Evolutionary conservation across 108 stramenopile genomes (phyloP).

Genomic region (Nitzschia sp.): DNA sequence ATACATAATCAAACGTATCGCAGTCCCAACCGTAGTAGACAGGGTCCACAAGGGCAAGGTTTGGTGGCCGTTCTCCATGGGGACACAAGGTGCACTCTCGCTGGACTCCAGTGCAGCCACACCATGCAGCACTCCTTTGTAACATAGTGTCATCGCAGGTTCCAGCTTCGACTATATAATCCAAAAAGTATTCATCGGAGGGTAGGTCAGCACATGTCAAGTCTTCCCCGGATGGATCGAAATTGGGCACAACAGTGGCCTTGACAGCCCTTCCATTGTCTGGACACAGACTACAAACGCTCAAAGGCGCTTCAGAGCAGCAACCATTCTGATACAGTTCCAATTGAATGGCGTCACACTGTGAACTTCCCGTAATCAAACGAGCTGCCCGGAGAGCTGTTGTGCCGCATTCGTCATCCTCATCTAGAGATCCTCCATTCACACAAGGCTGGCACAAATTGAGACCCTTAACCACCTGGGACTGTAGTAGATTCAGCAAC

Average conservation of each 20-base stretch:
- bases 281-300: constrained; percentile 23
- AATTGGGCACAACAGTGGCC: constrained; percentile 12
- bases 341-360: constrained; percentile 5
- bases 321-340: constrained; percentile 12
- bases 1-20: constrained; percentile 23
- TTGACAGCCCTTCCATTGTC: not conserved
- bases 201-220: constrained; percentile 22
- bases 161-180: constrained; percentile 16
- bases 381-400: not conserved
- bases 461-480: not conserved
- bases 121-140: constrained; percentile 27
- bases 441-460: constrained; percentile 13
- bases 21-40: constrained; percentile 33
- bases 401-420: not conserved
- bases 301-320: constrained; percentile 8
- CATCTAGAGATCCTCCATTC: not conserved
- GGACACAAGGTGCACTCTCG: constrained; percentile 23
- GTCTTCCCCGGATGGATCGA: constrained; percentile 1
- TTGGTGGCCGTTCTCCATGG: constrained; percentile 13
- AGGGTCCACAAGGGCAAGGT: constrained; percentile 8
- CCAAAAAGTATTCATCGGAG: constrained; percentile 15
- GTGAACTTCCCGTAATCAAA: not conserved
- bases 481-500: too few relatives aligned
- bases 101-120: constrained; percentile 13
- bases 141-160: constrained; percentile 27